Percentiles rank a stretch among this genome's conserved stretches.
These are phyloP conservation scores for Eutrema japonicum DNA, from an alignment of 345 rosid genomes.

Conservation along the genomic window DNA sequence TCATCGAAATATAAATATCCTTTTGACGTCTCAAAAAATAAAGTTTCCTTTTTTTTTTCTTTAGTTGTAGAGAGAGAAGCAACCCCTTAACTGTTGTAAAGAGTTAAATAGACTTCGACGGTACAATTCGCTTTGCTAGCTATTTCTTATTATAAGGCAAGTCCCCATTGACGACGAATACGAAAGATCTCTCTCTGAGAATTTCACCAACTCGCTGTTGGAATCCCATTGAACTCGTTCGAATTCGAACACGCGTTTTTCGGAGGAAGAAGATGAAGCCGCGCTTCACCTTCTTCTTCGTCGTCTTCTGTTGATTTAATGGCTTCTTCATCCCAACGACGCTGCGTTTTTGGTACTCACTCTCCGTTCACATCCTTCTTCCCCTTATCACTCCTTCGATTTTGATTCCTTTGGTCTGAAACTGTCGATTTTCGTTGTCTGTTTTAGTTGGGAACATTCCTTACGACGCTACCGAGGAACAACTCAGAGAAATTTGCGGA, in stretches of 20 bases:
- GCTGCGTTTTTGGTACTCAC: conserved; percentile 91
- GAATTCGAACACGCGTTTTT: conserved; percentile 4
- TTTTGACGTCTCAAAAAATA: no score
- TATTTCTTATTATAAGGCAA: not conserved
- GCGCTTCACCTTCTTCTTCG: conserved; percentile 65
- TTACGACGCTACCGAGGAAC: conserved; percentile 96
- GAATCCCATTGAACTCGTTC: conserved; percentile 15
- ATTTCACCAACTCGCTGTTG: conserved; percentile 9
- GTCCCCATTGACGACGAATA: conserved; percentile 11
- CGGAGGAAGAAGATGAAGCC: conserved; percentile 70
- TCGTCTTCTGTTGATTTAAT: conserved; percentile 58
- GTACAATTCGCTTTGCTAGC: no score
- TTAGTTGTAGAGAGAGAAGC: no score
- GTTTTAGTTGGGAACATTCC: conserved; percentile 96
- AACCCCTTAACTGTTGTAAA: no score
- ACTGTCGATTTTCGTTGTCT: not conserved
- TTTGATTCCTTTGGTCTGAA: not conserved
- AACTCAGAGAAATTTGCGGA: conserved; percentile 92
- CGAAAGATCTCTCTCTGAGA: conserved; percentile 26
- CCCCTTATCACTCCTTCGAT: not conserved
- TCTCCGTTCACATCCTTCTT: conserved; percentile 7
- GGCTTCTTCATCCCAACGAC: conserved; percentile 93
- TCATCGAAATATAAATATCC: no score
- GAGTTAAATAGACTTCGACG: no score
- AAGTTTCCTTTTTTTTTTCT: no score